A percentile compares a stretch with the other conserved stretches of the same genome.
These are phyloP conservation scores for Lichtheimia ornata DNA, from an alignment of 371 early-diverging fungal genomes.

Conservation along the genomic window DNA sequence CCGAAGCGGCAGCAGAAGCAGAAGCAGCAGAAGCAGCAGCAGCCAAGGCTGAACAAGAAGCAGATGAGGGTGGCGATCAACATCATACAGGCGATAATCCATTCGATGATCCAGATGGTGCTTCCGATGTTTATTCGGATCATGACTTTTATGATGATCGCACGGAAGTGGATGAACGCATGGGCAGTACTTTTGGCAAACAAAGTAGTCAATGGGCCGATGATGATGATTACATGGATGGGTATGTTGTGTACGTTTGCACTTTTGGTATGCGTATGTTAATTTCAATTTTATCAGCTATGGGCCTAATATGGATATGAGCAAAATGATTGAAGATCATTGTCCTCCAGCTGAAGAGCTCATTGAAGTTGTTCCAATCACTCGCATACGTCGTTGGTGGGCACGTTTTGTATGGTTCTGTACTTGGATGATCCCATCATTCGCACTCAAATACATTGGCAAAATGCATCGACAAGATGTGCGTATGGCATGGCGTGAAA, in stretches of 20 bases:
- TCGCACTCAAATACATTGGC: constrained; percentile 55
- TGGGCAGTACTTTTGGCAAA: constrained; percentile 7
- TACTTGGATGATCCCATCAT: constrained; percentile 82
- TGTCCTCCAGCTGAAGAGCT: constrained; percentile 33
- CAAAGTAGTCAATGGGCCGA: constrained; percentile 38
- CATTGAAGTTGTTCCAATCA: constrained; percentile 55
- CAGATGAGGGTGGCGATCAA: constrained; percentile 14
- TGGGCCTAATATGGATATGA: constrained; percentile 39
- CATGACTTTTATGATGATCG: constrained; percentile 34
- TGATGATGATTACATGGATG: constrained; percentile 18
- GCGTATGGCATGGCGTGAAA: constrained; percentile 94
- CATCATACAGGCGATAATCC: constrained; percentile 27
- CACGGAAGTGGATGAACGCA: constrained; percentile 11
- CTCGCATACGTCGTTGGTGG: constrained; percentile 69
- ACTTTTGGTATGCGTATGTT: not conserved
- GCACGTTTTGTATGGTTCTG: constrained; percentile 65
- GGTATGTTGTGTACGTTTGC: not conserved
- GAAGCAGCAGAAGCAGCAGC: constrained; percentile 34
- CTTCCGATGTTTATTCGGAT: constrained; percentile 30
- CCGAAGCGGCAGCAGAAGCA: constrained; percentile 26
- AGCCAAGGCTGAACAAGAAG: not conserved
- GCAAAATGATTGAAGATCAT: constrained; percentile 47
- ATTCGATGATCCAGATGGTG: constrained; percentile 29
- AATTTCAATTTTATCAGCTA: constrained; percentile 3
- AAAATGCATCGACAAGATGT: constrained; percentile 86